These are phyloP conservation scores for Trichoderma gamsii DNA, from an alignment of 495 filamentous ascomycete genomes.

Conservation along the genomic window DNA sequence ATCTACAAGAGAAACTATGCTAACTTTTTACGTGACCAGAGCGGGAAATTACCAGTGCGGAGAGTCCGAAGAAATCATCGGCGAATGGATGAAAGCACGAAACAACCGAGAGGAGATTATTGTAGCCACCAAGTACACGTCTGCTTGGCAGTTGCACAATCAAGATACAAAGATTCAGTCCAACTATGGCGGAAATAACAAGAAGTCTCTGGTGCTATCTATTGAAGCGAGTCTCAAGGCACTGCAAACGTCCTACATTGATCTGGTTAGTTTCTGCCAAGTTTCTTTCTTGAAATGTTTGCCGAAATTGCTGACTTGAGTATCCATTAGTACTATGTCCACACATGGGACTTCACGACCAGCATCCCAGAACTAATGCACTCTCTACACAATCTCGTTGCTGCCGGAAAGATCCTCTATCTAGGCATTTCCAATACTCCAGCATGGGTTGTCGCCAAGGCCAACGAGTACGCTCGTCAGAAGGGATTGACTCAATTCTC, in stretches of 20 bases:
- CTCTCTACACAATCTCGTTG: constrained; percentile 50
- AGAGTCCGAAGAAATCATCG: constrained; percentile 57
- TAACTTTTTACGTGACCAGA: not conserved
- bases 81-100: constrained; percentile 56
- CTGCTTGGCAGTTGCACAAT: constrained; percentile 23
- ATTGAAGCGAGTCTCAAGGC: constrained; percentile 53
- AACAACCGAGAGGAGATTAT: constrained; percentile 55
- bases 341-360: constrained; percentile 56
- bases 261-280: constrained; percentile 35
- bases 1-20: no score
- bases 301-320: no score
- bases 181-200: constrained; percentile 51
- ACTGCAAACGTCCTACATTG: constrained; percentile 59
- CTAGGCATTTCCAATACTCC: constrained; percentile 57
- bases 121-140: constrained; percentile 58
- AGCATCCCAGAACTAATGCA: constrained; percentile 59
- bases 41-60: constrained; percentile 58
- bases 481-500: constrained; percentile 57
- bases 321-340: constrained; percentile 38
- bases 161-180: constrained; percentile 22
- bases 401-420: constrained; percentile 55
- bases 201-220: constrained; percentile 47
- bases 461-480: constrained; percentile 54
- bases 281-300: not conserved
- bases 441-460: constrained; percentile 57